phyloP scores from a whole-genome alignment of 129 eudicot species.

The Calendula officinalis region DNA sequence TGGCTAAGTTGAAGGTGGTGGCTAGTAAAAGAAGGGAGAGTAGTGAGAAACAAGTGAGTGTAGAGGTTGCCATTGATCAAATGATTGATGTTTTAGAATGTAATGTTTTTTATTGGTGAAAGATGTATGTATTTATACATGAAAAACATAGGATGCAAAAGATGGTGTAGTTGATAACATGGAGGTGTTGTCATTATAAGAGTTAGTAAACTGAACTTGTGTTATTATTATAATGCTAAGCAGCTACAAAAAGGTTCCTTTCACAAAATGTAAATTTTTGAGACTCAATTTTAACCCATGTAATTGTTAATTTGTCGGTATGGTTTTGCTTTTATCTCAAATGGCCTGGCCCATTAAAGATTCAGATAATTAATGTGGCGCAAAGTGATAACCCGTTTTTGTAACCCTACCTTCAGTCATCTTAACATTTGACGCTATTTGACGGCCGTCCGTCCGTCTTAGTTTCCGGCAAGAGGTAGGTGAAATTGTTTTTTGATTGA shows the following conservation, averaged over 20 bases:
- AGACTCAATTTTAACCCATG: too few species aligned
- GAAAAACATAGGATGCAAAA: neutral
- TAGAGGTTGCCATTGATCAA: slow-evolving; percentile 26
- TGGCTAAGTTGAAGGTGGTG: slow-evolving; percentile 20
- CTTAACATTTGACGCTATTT: too few species aligned
- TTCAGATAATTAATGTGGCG: too few species aligned
- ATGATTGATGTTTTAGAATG: slow-evolving; percentile 3
- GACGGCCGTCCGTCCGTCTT: too few species aligned
- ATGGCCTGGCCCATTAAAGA: too few species aligned
- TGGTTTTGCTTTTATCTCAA: too few species aligned
- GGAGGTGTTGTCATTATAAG: slow-evolving; percentile 11
- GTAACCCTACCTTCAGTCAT: too few species aligned
- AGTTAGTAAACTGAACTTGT: slow-evolving; percentile 24
- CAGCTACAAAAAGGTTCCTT: slow-evolving; percentile 7
- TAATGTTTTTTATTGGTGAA: slow-evolving; percentile 7
- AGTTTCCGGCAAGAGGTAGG: too few species aligned
- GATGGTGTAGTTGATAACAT: slow-evolving; percentile 16
- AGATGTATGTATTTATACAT: slow-evolving; percentile 21
- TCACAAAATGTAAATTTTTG: neutral
- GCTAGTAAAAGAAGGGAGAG: slow-evolving; percentile 28
- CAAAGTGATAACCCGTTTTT: too few species aligned
- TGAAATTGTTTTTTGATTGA: too few species aligned
- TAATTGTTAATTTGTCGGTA: too few species aligned
- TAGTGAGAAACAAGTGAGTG: slow-evolving; percentile 23
- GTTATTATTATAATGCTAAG: neutral